Evolutionary conservation across 768 basidiomycete species (phyloP).

Genomic region (Tephrocybe sp.): DNA sequence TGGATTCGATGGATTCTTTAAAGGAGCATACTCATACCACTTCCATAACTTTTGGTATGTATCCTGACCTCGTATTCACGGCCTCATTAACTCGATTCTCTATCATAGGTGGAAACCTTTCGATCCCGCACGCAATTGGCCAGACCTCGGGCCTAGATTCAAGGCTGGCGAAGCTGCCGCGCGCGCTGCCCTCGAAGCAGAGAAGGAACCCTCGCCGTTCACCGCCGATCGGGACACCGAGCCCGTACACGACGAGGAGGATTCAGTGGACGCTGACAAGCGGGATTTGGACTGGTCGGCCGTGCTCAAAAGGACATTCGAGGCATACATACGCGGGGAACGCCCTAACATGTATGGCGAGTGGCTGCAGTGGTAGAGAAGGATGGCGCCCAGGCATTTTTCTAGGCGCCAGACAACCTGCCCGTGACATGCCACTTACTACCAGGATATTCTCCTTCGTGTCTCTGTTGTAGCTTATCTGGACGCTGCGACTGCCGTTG

Average conservation of each 20-base stretch:
- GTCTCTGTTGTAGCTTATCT: no score
- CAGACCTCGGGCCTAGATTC: conserved; percentile 84
- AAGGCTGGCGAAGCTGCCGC: conserved; percentile 69
- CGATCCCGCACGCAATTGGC: conserved; percentile 84
- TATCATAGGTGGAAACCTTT: conserved; percentile 99
- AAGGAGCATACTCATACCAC: conserved; percentile 90
- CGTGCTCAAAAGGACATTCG: conserved; percentile 93
- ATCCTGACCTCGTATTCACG: conserved; percentile 1
- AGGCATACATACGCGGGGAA: conserved; percentile 84
- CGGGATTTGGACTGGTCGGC: conserved; percentile 84
- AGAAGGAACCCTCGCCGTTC: conserved; percentile 20
- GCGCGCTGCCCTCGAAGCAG: conserved; percentile 40
- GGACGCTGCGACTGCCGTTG: neutral
- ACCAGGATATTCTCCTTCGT: no score
- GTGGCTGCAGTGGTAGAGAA: conserved; percentile 44
- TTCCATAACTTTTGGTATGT: conserved; percentile 89
- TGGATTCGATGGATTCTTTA: conserved; percentile 91
- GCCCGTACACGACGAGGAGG: conserved; percentile 13
- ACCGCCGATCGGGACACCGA: conserved; percentile 14
- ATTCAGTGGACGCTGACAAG: conserved; percentile 56
- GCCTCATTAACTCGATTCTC: no score
- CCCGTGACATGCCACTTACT: no score
- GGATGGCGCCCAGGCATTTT: no score
- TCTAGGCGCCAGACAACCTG: no score
- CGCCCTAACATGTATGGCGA: conserved; percentile 94